These are phyloP conservation scores for Lanmaoa pseudosensibilis DNA, from an alignment of 768 basidiomycete genomes.

Conservation along the genomic window DNA sequence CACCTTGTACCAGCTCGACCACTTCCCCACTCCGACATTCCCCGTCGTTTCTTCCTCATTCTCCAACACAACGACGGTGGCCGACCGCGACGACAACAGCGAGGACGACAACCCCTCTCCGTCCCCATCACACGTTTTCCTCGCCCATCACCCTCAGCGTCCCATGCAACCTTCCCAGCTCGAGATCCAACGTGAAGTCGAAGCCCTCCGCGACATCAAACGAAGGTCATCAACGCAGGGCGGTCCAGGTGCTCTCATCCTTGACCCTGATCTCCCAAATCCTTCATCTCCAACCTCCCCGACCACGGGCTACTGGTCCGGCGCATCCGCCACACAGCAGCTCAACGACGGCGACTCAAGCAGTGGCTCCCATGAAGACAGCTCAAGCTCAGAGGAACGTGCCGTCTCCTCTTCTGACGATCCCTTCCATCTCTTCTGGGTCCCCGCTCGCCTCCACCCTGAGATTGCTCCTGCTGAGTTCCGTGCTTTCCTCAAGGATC, in stretches of 20 bases:
- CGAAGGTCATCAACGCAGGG: conserved; percentile 75
- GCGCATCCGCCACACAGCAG: conserved; percentile 34
- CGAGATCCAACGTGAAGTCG: conserved; percentile 86
- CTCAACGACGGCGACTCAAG: conserved; percentile 46
- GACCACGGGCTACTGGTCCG: conserved; percentile 51
- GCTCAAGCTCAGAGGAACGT: conserved; percentile 37
- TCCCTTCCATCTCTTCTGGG: conserved; percentile 95
- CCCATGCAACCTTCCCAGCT: conserved; percentile 75
- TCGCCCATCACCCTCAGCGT: not conserved
- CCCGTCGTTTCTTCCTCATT: not conserved
- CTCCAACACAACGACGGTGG: conserved; percentile 9
- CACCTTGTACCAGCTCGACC: not conserved
- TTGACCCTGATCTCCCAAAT: conserved; percentile 91
- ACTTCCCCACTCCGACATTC: not conserved
- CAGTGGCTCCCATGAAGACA: conserved; percentile 42
- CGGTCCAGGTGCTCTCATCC: conserved; percentile 76
- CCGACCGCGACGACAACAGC: conserved; percentile 11
- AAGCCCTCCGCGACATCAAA: conserved; percentile 79
- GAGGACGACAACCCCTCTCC: conserved; percentile 8
- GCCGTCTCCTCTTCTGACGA: conserved; percentile 55
- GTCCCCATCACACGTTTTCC: conserved; percentile 16
- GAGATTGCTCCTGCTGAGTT: conserved; percentile 98
- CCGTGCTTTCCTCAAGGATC: conserved; percentile 91
- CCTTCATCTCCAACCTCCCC: conserved; percentile 61
- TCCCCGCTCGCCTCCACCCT: conserved; percentile 93